phyloP scores from a whole-genome alignment of 208 protist species.

The Angomonas deanei region DNA sequence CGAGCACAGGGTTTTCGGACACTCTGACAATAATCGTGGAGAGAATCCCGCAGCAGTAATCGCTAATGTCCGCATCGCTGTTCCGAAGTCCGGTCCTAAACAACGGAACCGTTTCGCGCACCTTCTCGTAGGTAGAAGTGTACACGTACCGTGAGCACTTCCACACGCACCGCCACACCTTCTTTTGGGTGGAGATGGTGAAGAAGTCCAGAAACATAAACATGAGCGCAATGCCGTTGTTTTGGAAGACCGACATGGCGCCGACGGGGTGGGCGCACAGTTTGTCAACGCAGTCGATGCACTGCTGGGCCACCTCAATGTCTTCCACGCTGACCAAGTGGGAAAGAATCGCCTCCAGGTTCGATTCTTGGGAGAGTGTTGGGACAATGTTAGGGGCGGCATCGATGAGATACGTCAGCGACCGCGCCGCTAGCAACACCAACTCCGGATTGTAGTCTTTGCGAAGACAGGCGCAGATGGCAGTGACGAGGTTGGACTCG shows the following conservation, averaged over 20 bases:
- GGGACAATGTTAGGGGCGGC: constrained; percentile 59
- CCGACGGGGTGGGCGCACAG: constrained; percentile 47
- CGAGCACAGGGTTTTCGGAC: constrained; percentile 22
- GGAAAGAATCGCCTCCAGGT: constrained; percentile 58
- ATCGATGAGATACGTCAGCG: constrained; percentile 90
- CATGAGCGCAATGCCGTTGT: constrained; percentile 72
- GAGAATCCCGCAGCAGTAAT: constrained; percentile 54
- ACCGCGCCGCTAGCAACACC: constrained; percentile 81
- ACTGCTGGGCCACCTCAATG: constrained; percentile 94
- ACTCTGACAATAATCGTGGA: constrained; percentile 51
- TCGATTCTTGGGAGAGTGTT: constrained; percentile 43
- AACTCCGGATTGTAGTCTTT: constrained; percentile 85
- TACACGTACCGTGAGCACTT: constrained; percentile 67
- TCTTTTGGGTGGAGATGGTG: constrained; percentile 79
- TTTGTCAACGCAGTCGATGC: constrained; percentile 88
- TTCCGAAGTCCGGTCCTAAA: constrained; percentile 64
- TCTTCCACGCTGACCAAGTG: constrained; percentile 88
- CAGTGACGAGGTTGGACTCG: constrained; percentile 49
- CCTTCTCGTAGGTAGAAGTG: constrained; percentile 29
- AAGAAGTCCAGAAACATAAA: constrained; percentile 94
- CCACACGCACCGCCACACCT: constrained; percentile 71
- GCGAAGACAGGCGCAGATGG: constrained; percentile 64
- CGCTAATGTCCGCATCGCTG: constrained; percentile 63
- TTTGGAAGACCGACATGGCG: constrained; percentile 43
- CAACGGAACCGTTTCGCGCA: constrained; percentile 54